Conservation (phyloP, 202 grass and related monocot species). For the Hordeum pubiflorum region DNA sequence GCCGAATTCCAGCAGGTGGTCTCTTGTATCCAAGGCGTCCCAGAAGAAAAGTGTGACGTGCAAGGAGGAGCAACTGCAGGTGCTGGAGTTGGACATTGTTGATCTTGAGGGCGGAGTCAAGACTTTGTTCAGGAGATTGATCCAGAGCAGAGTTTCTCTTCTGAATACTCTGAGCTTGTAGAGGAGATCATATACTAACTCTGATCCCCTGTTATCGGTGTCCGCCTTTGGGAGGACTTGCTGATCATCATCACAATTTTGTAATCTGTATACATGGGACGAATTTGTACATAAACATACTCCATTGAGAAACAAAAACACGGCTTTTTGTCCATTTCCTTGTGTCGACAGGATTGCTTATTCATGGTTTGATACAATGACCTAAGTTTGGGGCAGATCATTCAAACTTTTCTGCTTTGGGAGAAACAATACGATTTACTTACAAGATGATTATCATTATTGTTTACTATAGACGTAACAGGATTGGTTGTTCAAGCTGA, state of each 20-base stretch:
- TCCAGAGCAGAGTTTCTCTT: constrained; percentile 49
- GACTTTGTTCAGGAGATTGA: constrained; percentile 35
- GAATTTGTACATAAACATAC: constrained; percentile 24
- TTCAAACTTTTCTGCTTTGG: background rate
- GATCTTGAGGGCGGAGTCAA: constrained; percentile 30
- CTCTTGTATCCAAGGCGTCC: constrained; percentile 13
- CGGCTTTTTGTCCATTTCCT: background rate
- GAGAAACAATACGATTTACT: background rate
- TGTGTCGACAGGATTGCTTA: background rate
- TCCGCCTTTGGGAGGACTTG: constrained; percentile 1
- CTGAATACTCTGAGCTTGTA: constrained; percentile 45
- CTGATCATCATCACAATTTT: constrained; percentile 7
- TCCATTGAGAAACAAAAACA: background rate
- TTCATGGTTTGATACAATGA: background rate
- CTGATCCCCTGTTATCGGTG: background rate
- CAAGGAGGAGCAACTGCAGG: background rate
- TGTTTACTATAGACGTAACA: background rate
- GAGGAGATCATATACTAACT: background rate
- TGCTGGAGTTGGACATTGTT: constrained; percentile 22
- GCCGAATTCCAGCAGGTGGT: constrained; percentile 26
- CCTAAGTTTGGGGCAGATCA: background rate
- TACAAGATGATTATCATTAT: background rate
- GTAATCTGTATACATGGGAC: constrained; percentile 17
- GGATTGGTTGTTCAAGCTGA: background rate
- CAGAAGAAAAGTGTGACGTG: background rate